These are phyloP conservation scores for Phytophthora parvispora DNA, from an alignment of 352 stramenopile species.

Conservation along the genomic window DNA sequence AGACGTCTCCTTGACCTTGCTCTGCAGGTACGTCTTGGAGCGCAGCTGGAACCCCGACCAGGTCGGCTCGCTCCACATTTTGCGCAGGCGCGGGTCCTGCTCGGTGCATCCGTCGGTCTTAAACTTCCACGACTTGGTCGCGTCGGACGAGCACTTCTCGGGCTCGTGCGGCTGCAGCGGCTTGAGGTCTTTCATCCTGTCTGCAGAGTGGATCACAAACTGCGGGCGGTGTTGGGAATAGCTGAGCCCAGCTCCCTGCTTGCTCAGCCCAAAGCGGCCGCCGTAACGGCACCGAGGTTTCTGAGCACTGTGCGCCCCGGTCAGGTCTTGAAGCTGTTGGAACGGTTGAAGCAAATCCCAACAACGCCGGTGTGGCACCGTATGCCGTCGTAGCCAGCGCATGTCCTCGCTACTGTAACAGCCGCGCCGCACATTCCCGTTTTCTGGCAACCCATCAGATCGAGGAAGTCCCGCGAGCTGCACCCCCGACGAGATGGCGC, in stretches of 20 bases:
- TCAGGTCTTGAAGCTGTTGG: constrained; percentile 19
- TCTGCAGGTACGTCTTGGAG: constrained; percentile 77
- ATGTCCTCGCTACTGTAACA: constrained; percentile 14
- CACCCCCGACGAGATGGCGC: constrained; percentile 13
- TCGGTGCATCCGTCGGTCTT: constrained; percentile 51
- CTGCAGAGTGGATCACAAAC: constrained; percentile 17
- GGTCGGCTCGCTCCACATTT: constrained; percentile 82
- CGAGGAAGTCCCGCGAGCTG: constrained; percentile 11
- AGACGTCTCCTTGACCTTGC: constrained; percentile 68
- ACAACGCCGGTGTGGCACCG: not conserved
- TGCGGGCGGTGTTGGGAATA: constrained; percentile 9
- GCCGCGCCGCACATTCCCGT: constrained; percentile 21
- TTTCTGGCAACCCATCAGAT: constrained; percentile 15
- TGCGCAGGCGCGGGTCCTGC: constrained; percentile 56
- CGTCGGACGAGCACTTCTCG: constrained; percentile 43
- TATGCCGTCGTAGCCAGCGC: not conserved
- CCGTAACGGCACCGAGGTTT: not conserved
- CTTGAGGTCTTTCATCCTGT: constrained; percentile 32
- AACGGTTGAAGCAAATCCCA: constrained; percentile 9
- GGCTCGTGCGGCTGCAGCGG: constrained; percentile 29
- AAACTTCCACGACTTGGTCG: constrained; percentile 58
- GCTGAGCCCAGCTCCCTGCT: not conserved
- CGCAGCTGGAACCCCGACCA: constrained; percentile 74
- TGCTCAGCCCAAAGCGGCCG: not conserved
- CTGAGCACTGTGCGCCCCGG: constrained; percentile 1